Evolutionary conservation across 106 monocot genomes (phyloP).

Genomic region (Xerophyta viscosa): DNA sequence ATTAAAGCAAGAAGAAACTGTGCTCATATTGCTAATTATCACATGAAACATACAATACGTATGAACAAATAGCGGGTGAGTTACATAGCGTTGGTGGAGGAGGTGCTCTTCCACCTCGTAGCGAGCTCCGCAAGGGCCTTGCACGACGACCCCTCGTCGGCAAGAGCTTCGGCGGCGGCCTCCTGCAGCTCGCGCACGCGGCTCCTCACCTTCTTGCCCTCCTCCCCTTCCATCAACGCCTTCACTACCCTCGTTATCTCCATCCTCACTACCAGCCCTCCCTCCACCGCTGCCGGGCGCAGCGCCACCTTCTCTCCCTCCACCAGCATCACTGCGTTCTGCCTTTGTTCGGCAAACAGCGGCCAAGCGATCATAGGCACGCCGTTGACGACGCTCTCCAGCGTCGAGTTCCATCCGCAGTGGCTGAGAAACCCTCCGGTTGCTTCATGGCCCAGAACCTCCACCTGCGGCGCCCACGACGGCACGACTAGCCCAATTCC

Average conservation of each 20-base stretch:
- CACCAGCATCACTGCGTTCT: conserved; percentile 33
- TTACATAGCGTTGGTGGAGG: too few relatives aligned
- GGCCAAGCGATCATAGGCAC: conserved; percentile 49
- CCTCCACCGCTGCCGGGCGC: conserved; percentile 4
- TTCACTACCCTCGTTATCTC: conserved; percentile 20
- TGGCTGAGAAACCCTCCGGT: conserved; percentile 15
- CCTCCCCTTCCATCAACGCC: conserved; percentile 30
- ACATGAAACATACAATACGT: too few relatives aligned
- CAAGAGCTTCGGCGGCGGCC: conserved; percentile 8
- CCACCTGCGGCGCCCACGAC: conserved; percentile 1
- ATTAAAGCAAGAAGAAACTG: too few relatives aligned
- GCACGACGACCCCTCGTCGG: conserved; percentile 15
- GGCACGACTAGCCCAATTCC: background rate
- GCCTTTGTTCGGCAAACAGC: conserved; percentile 36
- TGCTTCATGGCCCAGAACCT: background rate
- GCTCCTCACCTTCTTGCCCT: conserved; percentile 18
- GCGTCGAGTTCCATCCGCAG: conserved; percentile 24
- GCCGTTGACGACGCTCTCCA: conserved; percentile 11
- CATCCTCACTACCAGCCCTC: conserved; percentile 11
- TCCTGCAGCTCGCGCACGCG: conserved; percentile 15
- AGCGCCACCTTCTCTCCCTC: conserved; percentile 19
- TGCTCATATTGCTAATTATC: too few relatives aligned
- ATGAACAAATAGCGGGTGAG: too few relatives aligned
- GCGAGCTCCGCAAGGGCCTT: conserved; percentile 9
- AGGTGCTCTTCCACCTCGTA: conserved; percentile 7